phyloP scores from a whole-genome alignment of 2,329 filamentous ascomycete genomes.

The Chalaropsis thielavioides region DNA sequence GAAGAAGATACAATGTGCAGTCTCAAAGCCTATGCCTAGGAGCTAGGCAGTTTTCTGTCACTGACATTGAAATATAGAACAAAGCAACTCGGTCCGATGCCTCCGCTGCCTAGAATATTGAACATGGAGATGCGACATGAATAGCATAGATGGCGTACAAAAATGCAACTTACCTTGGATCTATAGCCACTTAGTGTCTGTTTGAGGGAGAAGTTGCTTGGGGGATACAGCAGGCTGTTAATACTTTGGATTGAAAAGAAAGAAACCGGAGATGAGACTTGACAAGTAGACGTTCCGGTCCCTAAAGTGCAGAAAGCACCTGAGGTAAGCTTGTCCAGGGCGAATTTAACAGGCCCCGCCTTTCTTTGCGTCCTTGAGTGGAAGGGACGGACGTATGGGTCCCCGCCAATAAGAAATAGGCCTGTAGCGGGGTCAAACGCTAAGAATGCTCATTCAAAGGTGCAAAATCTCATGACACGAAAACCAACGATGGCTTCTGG shows the following conservation, averaged over 20 bases:
- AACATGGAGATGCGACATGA: too few relatives aligned
- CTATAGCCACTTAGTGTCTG: too few relatives aligned
- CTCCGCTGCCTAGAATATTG: too few relatives aligned
- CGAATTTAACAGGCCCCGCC: not conserved
- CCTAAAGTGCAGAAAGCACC: too few relatives aligned
- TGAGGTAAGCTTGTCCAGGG: not conserved
- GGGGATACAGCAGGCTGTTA: too few relatives aligned
- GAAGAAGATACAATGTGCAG: not conserved
- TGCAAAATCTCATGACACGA: not conserved
- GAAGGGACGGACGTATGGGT: not conserved
- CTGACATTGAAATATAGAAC: too few relatives aligned
- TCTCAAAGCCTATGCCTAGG: not conserved
- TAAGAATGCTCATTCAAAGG: not conserved
- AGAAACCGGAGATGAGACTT: not conserved
- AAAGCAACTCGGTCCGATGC: too few relatives aligned
- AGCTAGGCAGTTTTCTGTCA: not conserved
- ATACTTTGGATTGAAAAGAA: not conserved
- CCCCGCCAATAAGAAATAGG: not conserved
- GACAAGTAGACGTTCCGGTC: too few relatives aligned
- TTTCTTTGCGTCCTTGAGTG: not conserved
- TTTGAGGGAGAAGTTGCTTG: too few relatives aligned
- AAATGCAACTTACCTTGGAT: too few relatives aligned
- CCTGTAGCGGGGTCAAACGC: not conserved
- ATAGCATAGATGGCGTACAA: too few relatives aligned
- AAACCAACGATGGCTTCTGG: not conserved